Conservation (phyloP, 2,329 filamentous ascomycete species). For the Colletotrichum sp. region DNA sequence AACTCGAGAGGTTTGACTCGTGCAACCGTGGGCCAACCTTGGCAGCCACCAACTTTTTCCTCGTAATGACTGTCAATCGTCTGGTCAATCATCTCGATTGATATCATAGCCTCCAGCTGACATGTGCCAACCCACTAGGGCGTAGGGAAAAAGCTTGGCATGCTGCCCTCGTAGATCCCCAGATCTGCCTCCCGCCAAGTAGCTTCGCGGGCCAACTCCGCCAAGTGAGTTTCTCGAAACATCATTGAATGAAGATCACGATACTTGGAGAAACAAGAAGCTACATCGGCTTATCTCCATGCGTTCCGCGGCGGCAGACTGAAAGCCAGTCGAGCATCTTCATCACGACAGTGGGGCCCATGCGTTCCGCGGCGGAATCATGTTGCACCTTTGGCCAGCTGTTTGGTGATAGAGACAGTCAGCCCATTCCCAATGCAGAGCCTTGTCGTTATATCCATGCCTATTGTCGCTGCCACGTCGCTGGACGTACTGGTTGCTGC, state of each 20-base stretch:
- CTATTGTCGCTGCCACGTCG: not conserved
- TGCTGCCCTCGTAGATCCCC: not conserved
- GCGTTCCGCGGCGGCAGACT: not conserved
- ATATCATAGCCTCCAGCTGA: not conserved
- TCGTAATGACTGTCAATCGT: not conserved
- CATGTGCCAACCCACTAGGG: not conserved
- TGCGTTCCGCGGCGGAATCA: not conserved
- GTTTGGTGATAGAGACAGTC: not conserved
- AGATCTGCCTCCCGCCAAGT: not conserved
- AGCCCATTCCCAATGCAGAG: not conserved
- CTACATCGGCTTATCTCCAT: not conserved
- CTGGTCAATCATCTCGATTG: not conserved
- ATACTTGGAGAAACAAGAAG: not conserved
- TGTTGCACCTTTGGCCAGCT: not conserved
- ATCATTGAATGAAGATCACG: not conserved
- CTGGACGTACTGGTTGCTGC: not conserved
- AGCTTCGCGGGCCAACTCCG: not conserved
- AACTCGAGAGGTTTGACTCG: constrained; percentile 13
- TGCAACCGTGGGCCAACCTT: not conserved
- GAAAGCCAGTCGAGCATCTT: not conserved
- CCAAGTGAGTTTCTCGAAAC: not conserved
- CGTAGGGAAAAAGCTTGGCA: constrained; percentile 3
- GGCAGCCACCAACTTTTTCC: not conserved
- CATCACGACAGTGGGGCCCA: not conserved
- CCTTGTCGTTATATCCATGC: not conserved